These are phyloP conservation scores for Hylodesmum podocarpum DNA, from an alignment of 306 rosid genomes.

Conservation along the genomic window DNA sequence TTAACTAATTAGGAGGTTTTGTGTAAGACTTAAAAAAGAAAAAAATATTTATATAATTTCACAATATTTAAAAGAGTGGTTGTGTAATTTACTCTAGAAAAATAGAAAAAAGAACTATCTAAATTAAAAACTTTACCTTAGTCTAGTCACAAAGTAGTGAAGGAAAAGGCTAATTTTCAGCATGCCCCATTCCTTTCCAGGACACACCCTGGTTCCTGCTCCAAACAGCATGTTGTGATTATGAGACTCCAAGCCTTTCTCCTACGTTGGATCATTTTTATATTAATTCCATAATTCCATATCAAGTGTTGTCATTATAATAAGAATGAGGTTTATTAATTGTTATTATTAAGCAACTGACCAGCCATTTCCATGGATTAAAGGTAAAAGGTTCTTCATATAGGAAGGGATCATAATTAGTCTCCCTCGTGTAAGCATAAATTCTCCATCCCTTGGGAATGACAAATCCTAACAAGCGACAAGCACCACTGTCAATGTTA, in stretches of 20 bases:
- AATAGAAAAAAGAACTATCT: neutral
- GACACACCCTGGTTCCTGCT: constrained; percentile 68
- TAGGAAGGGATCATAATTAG: constrained; percentile 59
- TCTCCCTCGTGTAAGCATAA: constrained; percentile 70
- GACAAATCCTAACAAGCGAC: constrained; percentile 44
- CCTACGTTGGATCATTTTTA: constrained; percentile 41
- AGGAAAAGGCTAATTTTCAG: constrained; percentile 61
- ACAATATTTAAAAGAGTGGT: no score
- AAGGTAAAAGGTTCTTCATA: constrained; percentile 70
- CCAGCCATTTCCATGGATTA: constrained; percentile 90
- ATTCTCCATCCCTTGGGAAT: constrained; percentile 88
- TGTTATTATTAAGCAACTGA: constrained; percentile 28
- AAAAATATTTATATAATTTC: no score
- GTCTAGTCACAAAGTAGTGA: constrained; percentile 71
- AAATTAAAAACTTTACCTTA: constrained; percentile 42
- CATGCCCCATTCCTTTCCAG: constrained; percentile 79
- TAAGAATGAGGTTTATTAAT: neutral
- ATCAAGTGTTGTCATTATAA: neutral
- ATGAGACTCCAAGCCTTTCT: constrained; percentile 56
- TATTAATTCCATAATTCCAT: no score
- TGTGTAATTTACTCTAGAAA: no score
- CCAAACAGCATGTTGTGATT: constrained; percentile 66
- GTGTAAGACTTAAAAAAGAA: no score
- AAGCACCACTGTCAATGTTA: neutral
- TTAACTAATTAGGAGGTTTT: no score